phyloP scores from a whole-genome alignment of 2,329 filamentous ascomycete genomes.

The Zasmidium angulare region DNA sequence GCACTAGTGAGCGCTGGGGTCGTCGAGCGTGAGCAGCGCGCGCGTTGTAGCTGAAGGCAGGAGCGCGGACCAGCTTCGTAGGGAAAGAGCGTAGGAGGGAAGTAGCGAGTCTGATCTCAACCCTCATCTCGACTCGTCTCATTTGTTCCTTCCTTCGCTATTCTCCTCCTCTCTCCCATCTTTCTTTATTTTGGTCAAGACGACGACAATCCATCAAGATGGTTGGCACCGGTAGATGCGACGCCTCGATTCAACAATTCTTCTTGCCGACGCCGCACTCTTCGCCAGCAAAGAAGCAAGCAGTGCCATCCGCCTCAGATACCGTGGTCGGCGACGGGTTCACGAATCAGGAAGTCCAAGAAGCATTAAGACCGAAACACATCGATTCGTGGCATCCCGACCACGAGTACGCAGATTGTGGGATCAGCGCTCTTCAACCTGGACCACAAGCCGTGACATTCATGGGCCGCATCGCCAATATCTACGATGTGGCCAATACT shows the following conservation, averaged over 20 bases:
- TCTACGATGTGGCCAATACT: conserved; percentile 46
- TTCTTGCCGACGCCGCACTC: conserved; percentile 37
- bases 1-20: too few relatives aligned
- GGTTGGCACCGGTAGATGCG: conserved; percentile 12
- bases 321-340: conserved; percentile 52
- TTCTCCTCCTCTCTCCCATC: neutral
- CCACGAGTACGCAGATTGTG: conserved; percentile 45
- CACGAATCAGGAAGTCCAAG: conserved; percentile 46
- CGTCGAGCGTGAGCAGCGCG: neutral
- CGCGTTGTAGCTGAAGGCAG: neutral
- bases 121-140: neutral
- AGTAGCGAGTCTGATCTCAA: neutral
- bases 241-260: conserved; percentile 43
- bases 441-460: conserved; percentile 54
- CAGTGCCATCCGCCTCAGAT: conserved; percentile 6
- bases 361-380: conserved; percentile 23
- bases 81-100: conserved; percentile 1
- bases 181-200: neutral
- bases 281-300: conserved; percentile 22
- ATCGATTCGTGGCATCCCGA: conserved; percentile 48
- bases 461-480: conserved; percentile 57
- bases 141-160: neutral
- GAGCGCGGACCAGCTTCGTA: neutral
- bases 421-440: conserved; percentile 49
- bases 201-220: conserved; percentile 9